These are phyloP conservation scores for Pyricularia pennisetigena DNA, from an alignment of 2,329 filamentous ascomycete genomes.

Conservation along the genomic window DNA sequence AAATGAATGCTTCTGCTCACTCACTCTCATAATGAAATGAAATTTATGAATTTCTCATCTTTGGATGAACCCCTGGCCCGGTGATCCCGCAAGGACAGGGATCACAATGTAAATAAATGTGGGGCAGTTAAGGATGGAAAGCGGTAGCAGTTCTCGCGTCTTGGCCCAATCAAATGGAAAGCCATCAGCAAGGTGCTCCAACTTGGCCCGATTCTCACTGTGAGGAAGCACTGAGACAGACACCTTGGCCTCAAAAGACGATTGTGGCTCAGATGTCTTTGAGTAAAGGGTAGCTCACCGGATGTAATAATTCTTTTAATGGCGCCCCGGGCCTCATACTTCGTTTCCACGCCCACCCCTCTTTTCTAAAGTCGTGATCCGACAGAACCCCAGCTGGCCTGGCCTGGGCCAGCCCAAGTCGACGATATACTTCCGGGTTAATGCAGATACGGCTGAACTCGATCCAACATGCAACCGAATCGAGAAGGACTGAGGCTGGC, in stretches of 20 bases:
- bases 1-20: background rate
- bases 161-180: background rate
- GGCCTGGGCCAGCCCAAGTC: background rate
- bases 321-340: background rate
- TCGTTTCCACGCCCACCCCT: background rate
- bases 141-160: background rate
- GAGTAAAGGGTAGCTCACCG: background rate
- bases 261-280: background rate
- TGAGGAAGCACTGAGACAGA: background rate
- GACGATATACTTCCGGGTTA: background rate
- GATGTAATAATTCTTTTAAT: background rate
- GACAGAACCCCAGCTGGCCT: background rate
- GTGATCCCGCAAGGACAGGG: background rate
- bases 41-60: background rate
- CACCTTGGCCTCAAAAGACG: background rate
- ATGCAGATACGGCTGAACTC: background rate
- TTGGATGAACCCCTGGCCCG: background rate
- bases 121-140: background rate
- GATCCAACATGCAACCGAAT: background rate
- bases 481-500: constrained; percentile 17
- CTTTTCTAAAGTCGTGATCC: background rate
- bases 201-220: background rate
- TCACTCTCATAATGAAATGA: background rate
- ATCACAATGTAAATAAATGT: background rate
- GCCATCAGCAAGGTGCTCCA: background rate